These are phyloP conservation scores for Eimeria brunetti DNA, from an alignment of 169 alveolate species.

Conservation along the genomic window DNA sequence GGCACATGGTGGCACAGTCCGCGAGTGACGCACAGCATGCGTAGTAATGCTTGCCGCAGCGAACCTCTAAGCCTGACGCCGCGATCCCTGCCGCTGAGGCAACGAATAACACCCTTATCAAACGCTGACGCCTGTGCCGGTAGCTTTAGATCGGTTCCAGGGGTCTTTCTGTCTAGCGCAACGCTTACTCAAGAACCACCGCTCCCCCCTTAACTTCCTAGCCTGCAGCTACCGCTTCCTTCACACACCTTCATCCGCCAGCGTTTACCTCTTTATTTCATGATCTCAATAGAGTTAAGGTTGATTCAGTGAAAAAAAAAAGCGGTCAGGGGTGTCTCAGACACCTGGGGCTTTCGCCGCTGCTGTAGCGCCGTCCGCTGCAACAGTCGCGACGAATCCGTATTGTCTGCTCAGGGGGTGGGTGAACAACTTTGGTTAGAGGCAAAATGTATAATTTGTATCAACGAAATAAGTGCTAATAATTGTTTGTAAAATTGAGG, in stretches of 20 bases:
- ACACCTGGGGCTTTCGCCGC: slow-evolving; percentile 26
- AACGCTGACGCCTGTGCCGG: background rate
- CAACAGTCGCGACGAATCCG: background rate
- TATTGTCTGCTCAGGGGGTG: background rate
- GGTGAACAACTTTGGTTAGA: background rate
- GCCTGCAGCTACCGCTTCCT: background rate
- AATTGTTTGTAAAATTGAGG: background rate
- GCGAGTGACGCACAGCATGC: background rate
- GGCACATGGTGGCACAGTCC: background rate
- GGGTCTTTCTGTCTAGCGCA: background rate
- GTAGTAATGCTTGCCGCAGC: slow-evolving; percentile 1
- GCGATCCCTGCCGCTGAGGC: background rate
- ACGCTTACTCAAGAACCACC: slow-evolving; percentile 13
- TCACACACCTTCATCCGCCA: slow-evolving; percentile 21
- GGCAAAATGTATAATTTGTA: background rate
- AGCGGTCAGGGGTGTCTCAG: background rate
- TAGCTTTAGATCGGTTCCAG: background rate
- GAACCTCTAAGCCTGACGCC: background rate
- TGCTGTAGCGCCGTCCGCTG: slow-evolving; percentile 15
- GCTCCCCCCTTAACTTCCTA: background rate
- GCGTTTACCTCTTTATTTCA: background rate
- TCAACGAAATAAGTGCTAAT: background rate
- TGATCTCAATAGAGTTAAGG: background rate
- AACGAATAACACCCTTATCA: background rate
- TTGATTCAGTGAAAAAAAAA: background rate